phyloP scores from a whole-genome alignment of 257 asterid genomes.

The Solanum peruvianum region DNA sequence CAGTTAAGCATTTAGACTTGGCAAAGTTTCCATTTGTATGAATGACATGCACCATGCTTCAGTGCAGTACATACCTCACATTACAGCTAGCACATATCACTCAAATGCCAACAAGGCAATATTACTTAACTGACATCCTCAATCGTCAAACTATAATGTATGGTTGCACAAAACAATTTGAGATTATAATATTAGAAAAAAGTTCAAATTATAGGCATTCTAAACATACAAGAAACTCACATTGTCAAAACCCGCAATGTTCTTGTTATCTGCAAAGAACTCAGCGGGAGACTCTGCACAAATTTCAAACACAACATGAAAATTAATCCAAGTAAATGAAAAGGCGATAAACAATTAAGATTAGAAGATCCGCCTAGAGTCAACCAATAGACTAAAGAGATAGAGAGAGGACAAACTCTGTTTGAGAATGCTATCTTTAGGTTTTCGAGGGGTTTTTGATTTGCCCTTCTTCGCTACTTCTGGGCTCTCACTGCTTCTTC shows the following conservation, averaged over 20 bases:
- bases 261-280: conserved; percentile 91
- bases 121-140: neutral
- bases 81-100: neutral
- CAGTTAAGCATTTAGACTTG: neutral
- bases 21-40: neutral
- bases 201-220: neutral
- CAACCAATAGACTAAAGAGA: neutral
- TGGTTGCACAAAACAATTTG: neutral
- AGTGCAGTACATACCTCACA: neutral
- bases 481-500: conserved; percentile 46
- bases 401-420: conserved; percentile 35
- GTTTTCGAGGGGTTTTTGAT: conserved; percentile 49
- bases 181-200: neutral
- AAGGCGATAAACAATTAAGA: neutral
- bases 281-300: conserved; percentile 90
- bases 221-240: conserved; percentile 26
- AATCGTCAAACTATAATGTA: neutral
- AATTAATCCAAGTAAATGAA: neutral
- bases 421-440: conserved; percentile 59
- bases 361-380: neutral
- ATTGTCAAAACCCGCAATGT: conserved; percentile 90
- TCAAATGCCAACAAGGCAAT: neutral
- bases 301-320: neutral
- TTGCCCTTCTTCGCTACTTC: conserved; percentile 33
- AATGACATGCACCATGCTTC: neutral